Conservation (phyloP, 2,329 filamentous ascomycete species). For the Ophiocordyceps polyrhachis-furcata region DNA sequence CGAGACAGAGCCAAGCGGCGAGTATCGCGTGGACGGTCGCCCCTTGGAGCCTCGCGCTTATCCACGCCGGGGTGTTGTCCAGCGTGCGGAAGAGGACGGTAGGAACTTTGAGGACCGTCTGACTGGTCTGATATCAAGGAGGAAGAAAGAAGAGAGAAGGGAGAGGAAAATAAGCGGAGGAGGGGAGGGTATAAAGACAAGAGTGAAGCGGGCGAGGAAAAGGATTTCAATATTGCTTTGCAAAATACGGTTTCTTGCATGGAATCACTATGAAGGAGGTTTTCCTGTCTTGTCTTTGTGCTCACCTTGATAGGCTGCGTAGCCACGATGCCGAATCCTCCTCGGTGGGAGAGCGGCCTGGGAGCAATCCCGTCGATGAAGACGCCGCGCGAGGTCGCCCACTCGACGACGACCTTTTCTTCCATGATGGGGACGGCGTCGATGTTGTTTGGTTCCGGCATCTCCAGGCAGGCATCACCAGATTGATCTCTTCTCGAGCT, state of each 20-base stretch:
- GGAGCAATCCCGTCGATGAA: slow-evolving; percentile 48
- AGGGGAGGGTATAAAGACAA: too few species aligned
- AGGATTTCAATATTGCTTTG: too few species aligned
- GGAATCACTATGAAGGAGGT: too few species aligned
- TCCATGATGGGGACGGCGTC: too few species aligned
- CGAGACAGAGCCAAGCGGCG: slow-evolving; percentile 46
- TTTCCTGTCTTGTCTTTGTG: not conserved
- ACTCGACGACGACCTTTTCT: slow-evolving; percentile 40
- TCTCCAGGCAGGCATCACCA: too few species aligned
- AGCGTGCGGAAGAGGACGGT: slow-evolving; percentile 43
- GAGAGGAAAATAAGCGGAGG: too few species aligned
- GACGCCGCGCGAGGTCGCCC: slow-evolving; percentile 48
- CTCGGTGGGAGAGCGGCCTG: slow-evolving; percentile 48
- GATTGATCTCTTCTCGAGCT: too few species aligned
- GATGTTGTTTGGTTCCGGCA: too few species aligned
- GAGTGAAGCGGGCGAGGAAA: too few species aligned
- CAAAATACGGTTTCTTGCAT: too few species aligned
- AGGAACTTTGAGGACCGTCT: slow-evolving; percentile 47
- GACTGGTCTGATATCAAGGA: slow-evolving; percentile 14
- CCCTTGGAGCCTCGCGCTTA: slow-evolving; percentile 31
- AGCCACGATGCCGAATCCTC: slow-evolving; percentile 55
- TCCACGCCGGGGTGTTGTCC: slow-evolving; percentile 34
- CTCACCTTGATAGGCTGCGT: slow-evolving; percentile 44
- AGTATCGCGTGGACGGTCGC: slow-evolving; percentile 51
- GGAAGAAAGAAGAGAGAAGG: not conserved